Percentiles rank a stretch among this genome's conserved stretches.
Evolutionary conservation across 2,329 filamentous ascomycete species (phyloP).

Genomic region (Cladobotryum mycophilum): DNA sequence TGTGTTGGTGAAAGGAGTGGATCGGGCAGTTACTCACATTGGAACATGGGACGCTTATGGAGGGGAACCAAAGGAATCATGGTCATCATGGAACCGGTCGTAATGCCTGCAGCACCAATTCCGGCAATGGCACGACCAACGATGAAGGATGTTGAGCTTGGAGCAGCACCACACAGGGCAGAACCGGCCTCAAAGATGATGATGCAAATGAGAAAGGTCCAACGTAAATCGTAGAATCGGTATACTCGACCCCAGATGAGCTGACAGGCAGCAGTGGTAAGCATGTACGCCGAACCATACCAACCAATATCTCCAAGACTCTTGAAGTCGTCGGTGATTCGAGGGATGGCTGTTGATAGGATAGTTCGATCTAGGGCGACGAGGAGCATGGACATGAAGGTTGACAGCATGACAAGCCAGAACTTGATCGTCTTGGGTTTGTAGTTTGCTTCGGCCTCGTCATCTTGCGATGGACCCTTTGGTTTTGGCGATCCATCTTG

Average conservation of each 20-base stretch:
- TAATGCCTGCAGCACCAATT: constrained; percentile 50
- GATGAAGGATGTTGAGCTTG: constrained; percentile 48
- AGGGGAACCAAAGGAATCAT: constrained; percentile 55
- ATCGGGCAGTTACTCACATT: constrained; percentile 27
- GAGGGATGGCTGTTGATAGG: constrained; percentile 47
- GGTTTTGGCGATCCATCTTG: constrained; percentile 14
- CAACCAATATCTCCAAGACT: constrained; percentile 56
- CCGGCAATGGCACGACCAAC: constrained; percentile 52
- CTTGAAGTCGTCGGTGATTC: constrained; percentile 51
- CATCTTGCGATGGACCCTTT: constrained; percentile 15
- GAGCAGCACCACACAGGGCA: constrained; percentile 48
- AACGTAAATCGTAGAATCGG: constrained; percentile 46
- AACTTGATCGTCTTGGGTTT: constrained; percentile 48
- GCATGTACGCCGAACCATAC: constrained; percentile 57
- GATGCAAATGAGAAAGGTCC: constrained; percentile 41
- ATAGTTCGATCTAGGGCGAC: constrained; percentile 55
- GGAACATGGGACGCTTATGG: constrained; percentile 53
- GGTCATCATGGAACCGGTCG: constrained; percentile 50
- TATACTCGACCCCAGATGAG: constrained; percentile 50
- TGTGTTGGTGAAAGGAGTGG: not conserved
- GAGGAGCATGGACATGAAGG: constrained; percentile 50
- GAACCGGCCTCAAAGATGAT: constrained; percentile 50
- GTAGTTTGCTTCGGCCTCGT: constrained; percentile 37
- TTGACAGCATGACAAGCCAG: constrained; percentile 48
- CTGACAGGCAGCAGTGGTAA: constrained; percentile 51